These are phyloP conservation scores for Chaetomiaceae sp. DNA, from an alignment of 2,329 filamentous ascomycete species.

Conservation along the genomic window DNA sequence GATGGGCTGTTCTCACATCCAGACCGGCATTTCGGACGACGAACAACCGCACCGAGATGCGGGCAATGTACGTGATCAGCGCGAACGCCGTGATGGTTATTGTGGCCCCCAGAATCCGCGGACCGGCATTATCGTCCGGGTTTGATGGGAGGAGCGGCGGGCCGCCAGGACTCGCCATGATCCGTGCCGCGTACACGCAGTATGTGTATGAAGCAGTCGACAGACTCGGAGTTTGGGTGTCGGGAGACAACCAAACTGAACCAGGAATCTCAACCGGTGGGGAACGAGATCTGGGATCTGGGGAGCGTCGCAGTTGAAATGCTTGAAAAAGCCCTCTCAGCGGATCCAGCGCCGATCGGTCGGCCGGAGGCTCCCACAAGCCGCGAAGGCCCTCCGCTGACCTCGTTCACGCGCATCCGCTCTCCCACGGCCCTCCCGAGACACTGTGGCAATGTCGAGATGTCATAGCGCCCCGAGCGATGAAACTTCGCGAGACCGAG, in stretches of 20 bases:
- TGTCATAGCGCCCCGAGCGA: neutral
- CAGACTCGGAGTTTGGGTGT: no score
- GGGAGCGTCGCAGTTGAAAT: no score
- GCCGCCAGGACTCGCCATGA: neutral
- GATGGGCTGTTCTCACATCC: conserved; percentile 35
- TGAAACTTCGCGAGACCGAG: neutral
- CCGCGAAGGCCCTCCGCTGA: no score
- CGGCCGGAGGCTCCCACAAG: no score
- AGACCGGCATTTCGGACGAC: conserved; percentile 42
- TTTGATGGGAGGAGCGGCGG: conserved; percentile 21
- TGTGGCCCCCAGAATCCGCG: conserved; percentile 36
- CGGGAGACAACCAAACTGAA: no score
- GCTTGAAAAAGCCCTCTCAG: no score
- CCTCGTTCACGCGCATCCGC: no score
- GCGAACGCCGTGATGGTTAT: conserved; percentile 34
- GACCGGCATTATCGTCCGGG: conserved; percentile 32
- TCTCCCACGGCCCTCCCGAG: no score
- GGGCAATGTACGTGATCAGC: conserved; percentile 33
- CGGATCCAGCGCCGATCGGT: no score
- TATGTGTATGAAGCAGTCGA: no score
- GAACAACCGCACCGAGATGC: conserved; percentile 39
- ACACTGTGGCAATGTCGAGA: neutral
- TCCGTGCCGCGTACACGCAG: neutral
- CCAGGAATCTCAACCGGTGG: no score
- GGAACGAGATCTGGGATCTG: no score